Conservation (phyloP, 192 early-diverging fungal genomes). For the Helicostylum pulchrum region DNA sequence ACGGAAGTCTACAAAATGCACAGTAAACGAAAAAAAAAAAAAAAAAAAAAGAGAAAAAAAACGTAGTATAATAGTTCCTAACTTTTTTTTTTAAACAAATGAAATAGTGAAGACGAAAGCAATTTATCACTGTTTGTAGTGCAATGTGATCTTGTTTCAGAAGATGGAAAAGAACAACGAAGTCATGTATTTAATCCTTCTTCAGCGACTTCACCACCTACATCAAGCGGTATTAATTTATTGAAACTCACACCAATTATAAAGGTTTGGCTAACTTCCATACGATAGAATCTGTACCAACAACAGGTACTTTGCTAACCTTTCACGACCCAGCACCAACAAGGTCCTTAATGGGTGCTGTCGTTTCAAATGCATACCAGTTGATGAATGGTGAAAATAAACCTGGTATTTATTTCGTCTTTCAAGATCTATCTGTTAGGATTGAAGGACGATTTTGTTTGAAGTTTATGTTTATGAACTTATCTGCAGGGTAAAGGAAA, state of each 20-base stretch:
- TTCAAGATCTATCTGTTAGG: constrained; percentile 75
- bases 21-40: constrained; percentile 20
- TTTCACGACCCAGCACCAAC: constrained; percentile 22
- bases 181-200: constrained; percentile 38
- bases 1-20: constrained; percentile 30
- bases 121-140: constrained; percentile 31
- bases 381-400: constrained; percentile 7
- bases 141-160: constrained; percentile 32
- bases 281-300: background rate
- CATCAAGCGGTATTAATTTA: background rate
- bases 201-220: background rate
- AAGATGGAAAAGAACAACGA: constrained; percentile 29
- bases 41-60: background rate
- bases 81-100: background rate
- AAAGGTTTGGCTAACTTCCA: too few relatives aligned
- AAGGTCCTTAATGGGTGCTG: constrained; percentile 18
- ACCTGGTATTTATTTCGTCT: constrained; percentile 65
- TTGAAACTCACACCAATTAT: too few relatives aligned
- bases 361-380: constrained; percentile 21
- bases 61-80: background rate
- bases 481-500: constrained; percentile 37
- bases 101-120: constrained; percentile 1
- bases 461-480: constrained; percentile 63
- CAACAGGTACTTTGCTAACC: constrained; percentile 5
- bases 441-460: constrained; percentile 69